Percentiles rank a stretch among this genome's conserved stretches.
Conservation (phyloP, 257 asterid genomes). For the Cordia subcordata region DNA sequence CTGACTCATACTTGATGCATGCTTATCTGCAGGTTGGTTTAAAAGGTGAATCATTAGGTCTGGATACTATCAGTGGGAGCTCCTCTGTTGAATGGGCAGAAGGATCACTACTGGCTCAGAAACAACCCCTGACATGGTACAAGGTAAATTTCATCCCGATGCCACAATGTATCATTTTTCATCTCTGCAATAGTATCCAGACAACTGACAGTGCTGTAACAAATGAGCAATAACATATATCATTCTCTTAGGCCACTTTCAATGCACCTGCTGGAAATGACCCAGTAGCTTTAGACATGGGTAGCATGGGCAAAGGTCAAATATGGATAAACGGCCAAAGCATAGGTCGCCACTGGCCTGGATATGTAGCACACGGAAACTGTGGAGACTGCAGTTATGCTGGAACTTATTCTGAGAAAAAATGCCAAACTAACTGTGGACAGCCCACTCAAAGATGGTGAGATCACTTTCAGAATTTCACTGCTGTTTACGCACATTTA, state of each 20-base stretch:
- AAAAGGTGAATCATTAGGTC: conserved; percentile 61
- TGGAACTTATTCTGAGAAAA: conserved; percentile 61
- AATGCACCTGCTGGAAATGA: conserved; percentile 70
- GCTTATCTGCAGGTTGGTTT: conserved; percentile 56
- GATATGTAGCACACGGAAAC: conserved; percentile 61
- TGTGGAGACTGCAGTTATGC: conserved; percentile 68
- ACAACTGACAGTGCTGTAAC: too few species aligned
- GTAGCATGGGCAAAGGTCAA: conserved; percentile 91
- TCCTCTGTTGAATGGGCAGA: conserved; percentile 66
- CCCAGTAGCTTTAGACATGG: conserved; percentile 81
- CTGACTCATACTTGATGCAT: not conserved
- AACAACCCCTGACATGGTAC: conserved; percentile 93
- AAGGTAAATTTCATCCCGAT: conserved; percentile 44
- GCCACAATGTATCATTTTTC: too few species aligned
- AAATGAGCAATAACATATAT: not conserved
- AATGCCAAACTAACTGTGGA: conserved; percentile 68
- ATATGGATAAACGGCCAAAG: conserved; percentile 88
- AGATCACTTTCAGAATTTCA: not conserved
- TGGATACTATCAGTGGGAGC: conserved; percentile 55
- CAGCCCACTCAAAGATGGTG: conserved; percentile 96
- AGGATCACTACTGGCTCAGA: conserved; percentile 57
- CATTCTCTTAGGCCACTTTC: conserved; percentile 49
- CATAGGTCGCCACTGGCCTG: conserved; percentile 94
- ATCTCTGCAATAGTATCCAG: too few species aligned
- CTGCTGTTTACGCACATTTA: not conserved